Evolutionary conservation across 352 stramenopile genomes (phyloP).

Genomic region (Blastocystis sp.): DNA sequence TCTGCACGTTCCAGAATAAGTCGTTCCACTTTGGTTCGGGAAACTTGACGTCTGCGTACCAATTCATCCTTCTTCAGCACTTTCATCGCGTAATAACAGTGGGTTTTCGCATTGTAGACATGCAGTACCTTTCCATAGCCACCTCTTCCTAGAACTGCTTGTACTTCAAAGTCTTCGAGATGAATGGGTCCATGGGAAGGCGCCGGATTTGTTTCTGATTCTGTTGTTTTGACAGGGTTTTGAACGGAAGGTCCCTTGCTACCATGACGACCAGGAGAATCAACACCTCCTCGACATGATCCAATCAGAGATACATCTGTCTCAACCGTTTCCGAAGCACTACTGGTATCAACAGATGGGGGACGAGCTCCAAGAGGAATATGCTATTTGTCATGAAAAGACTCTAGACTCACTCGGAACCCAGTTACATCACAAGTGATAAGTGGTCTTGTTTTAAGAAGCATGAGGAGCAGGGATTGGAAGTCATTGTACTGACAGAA

Average conservation of each 20-base stretch:
- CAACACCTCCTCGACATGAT: neutral
- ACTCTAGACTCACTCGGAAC: neutral
- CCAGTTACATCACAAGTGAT: slow-evolving; percentile 55
- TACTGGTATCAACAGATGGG: neutral
- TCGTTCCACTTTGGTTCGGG: slow-evolving; percentile 89
- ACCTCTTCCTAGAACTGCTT: slow-evolving; percentile 90
- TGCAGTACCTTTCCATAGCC: slow-evolving; percentile 80
- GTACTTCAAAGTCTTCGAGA: slow-evolving; percentile 88
- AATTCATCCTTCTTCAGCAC: slow-evolving; percentile 90
- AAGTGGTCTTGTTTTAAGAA: slow-evolving; percentile 33
- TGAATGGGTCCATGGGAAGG: slow-evolving; percentile 68
- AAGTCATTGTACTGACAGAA: slow-evolving; percentile 61
- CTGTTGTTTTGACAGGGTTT: neutral
- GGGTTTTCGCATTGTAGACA: slow-evolving; percentile 75
- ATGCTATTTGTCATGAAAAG: neutral
- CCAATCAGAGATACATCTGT: neutral
- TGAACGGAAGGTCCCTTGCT: no score
- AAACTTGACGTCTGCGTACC: slow-evolving; percentile 80
- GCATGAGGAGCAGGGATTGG: slow-evolving; percentile 46
- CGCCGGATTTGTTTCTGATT: slow-evolving; percentile 41
- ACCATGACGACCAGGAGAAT: no score
- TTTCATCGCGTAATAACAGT: slow-evolving; percentile 91
- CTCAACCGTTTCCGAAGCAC: slow-evolving; percentile 9
- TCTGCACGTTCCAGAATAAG: slow-evolving; percentile 91
- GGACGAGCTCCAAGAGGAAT: slow-evolving; percentile 13